Conservation (phyloP, 495 filamentous ascomycete species). For the Aspergillus hancockii region DNA sequence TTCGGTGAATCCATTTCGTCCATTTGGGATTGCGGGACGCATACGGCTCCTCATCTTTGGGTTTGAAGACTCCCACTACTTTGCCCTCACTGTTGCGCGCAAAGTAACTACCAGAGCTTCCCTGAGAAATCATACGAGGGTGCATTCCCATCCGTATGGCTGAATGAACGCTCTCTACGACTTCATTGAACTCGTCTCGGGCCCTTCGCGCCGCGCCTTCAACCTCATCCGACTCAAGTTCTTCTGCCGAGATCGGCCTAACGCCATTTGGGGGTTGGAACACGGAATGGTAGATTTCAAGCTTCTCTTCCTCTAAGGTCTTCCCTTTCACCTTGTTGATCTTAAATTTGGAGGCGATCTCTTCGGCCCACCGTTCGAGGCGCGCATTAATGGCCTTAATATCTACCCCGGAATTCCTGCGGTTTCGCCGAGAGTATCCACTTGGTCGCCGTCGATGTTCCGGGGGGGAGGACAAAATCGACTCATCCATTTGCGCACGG, state of each 20-base stretch:
- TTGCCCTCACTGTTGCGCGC: constrained; percentile 88
- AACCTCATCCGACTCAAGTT: constrained; percentile 60
- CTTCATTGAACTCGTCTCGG: constrained; percentile 79
- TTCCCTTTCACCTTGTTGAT: constrained; percentile 75
- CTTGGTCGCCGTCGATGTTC: constrained; percentile 48
- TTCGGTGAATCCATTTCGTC: constrained; percentile 95
- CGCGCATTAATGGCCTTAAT: constrained; percentile 98
- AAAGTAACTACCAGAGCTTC: constrained; percentile 97
- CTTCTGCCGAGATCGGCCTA: constrained; percentile 73
- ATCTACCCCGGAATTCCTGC: constrained; percentile 89
- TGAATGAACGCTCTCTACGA: constrained; percentile 83
- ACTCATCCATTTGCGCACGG: constrained; percentile 51
- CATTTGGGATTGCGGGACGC: constrained; percentile 89
- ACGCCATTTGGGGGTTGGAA: constrained; percentile 90
- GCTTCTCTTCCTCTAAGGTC: constrained; percentile 74
- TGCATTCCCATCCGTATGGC: constrained; percentile 93
- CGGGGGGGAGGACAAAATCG: constrained; percentile 38
- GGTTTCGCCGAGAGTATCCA: constrained; percentile 52
- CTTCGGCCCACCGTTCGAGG: constrained; percentile 94
- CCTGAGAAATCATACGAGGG: constrained; percentile 93
- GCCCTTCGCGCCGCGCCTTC: constrained; percentile 60
- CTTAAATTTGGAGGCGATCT: constrained; percentile 98
- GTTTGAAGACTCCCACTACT: constrained; percentile 97
- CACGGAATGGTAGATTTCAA: constrained; percentile 97
- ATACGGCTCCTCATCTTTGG: constrained; percentile 98